A percentile compares a stretch with the other conserved stretches of the same genome.
phyloP scores from a whole-genome alignment of 768 basidiomycete genomes.

The Leccinum barrowsii region DNA sequence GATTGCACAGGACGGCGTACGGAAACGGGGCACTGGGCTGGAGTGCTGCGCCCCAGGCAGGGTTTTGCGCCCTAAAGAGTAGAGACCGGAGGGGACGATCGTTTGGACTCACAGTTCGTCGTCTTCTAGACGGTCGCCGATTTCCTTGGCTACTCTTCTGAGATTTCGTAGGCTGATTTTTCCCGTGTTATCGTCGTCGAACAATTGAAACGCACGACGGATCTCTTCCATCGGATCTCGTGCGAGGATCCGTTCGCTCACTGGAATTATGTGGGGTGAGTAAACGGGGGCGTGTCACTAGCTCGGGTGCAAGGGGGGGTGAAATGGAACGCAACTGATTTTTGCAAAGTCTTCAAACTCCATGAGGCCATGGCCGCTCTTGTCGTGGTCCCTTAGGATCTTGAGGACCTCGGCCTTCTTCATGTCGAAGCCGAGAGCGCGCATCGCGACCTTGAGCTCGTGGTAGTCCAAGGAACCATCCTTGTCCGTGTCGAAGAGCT shows the following conservation, averaged over 20 bases:
- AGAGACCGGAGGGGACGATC: slow-evolving; percentile 3
- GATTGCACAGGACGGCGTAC: slow-evolving; percentile 21
- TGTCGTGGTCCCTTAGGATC: slow-evolving; percentile 86
- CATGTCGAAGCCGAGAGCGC: slow-evolving; percentile 94
- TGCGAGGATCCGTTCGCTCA: slow-evolving; percentile 90
- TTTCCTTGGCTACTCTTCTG: slow-evolving; percentile 91
- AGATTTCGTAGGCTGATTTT: slow-evolving; percentile 91
- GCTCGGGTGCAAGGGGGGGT: background rate
- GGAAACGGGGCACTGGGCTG: slow-evolving; percentile 28
- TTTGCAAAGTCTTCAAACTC: slow-evolving; percentile 91
- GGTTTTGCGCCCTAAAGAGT: slow-evolving; percentile 15
- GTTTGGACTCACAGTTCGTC: slow-evolving; percentile 84
- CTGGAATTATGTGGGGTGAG: slow-evolving; percentile 40
- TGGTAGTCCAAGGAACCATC: slow-evolving; percentile 96
- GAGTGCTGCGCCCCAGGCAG: slow-evolving; percentile 22
- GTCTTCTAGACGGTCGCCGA: slow-evolving; percentile 92
- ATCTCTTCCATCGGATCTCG: slow-evolving; percentile 98
- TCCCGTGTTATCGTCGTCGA: slow-evolving; percentile 94
- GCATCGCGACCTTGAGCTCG: slow-evolving; percentile 98
- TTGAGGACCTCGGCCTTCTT: slow-evolving; percentile 99
- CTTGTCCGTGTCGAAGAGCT: slow-evolving; percentile 98
- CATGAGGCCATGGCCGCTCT: slow-evolving; percentile 79
- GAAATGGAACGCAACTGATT: slow-evolving; percentile 64
- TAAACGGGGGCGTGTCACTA: slow-evolving; percentile 1
- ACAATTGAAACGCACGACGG: slow-evolving; percentile 90